These are phyloP conservation scores for Aspergillus sclerotioniger DNA, from an alignment of 495 filamentous ascomycete genomes.

Conservation along the genomic window DNA sequence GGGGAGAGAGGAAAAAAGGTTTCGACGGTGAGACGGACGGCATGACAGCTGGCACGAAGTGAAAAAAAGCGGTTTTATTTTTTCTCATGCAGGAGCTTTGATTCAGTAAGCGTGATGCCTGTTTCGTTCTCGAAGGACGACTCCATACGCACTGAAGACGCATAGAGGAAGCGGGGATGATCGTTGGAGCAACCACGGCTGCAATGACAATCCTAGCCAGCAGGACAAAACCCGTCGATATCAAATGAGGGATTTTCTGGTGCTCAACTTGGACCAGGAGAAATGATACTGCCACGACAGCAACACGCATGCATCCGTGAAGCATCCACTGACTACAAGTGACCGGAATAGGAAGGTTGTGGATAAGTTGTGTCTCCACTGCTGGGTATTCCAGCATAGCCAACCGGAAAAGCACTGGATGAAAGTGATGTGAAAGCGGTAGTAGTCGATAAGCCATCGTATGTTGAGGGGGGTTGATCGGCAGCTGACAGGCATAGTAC, in stretches of 20 bases:
- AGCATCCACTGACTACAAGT: constrained; percentile 36
- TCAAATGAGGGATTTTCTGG: constrained; percentile 46
- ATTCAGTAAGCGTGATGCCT: constrained; percentile 23
- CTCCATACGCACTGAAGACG: constrained; percentile 19
- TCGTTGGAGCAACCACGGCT: constrained; percentile 33
- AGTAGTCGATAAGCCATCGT: constrained; percentile 41
- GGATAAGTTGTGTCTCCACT: constrained; percentile 41
- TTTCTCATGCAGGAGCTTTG: constrained; percentile 40
- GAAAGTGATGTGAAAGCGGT: constrained; percentile 32
- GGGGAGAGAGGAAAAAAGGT: constrained; percentile 19
- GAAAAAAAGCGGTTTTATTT: constrained; percentile 25
- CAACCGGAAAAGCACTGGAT: constrained; percentile 34
- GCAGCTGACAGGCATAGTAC: constrained; percentile 28
- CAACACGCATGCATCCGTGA: constrained; percentile 44
- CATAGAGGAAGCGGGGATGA: constrained; percentile 36
- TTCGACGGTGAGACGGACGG: constrained; percentile 36
- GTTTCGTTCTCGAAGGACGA: constrained; percentile 21
- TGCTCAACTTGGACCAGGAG: constrained; percentile 28
- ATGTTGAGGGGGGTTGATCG: constrained; percentile 39
- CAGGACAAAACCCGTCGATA: constrained; percentile 26
- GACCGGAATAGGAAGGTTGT: constrained; percentile 35
- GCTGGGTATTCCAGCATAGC: constrained; percentile 31
- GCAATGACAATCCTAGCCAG: constrained; percentile 33
- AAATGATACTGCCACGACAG: constrained; percentile 37
- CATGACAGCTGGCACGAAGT: constrained; percentile 42